A percentile compares a stretch with the other conserved stretches of the same genome.
These are phyloP conservation scores for Neurospora sp. DNA, from an alignment of 2,329 filamentous ascomycete species.

Conservation along the genomic window DNA sequence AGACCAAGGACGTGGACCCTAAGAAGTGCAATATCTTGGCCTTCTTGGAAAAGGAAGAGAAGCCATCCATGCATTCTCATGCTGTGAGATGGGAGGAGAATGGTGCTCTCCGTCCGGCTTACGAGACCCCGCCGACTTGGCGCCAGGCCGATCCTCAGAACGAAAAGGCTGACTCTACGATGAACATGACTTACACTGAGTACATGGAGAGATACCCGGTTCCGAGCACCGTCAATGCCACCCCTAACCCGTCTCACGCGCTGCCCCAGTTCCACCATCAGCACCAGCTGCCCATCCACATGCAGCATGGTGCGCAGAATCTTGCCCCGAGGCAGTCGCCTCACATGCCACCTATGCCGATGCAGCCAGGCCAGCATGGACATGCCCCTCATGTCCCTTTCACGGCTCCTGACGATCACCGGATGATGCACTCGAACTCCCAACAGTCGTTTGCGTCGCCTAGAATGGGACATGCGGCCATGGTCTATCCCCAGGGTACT, in stretches of 20 bases:
- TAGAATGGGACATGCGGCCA: constrained; percentile 59
- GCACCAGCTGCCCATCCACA: constrained; percentile 73
- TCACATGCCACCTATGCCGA: constrained; percentile 68
- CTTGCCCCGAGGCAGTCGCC: constrained; percentile 61
- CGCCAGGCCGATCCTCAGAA: constrained; percentile 58
- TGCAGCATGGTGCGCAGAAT: constrained; percentile 63
- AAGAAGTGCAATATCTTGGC: constrained; percentile 53
- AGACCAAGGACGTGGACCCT: constrained; percentile 61
- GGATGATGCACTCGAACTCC: constrained; percentile 81
- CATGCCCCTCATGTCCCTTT: constrained; percentile 57
- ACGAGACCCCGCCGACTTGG: constrained; percentile 80
- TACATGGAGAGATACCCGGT: constrained; percentile 64
- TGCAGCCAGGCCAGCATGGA: constrained; percentile 63
- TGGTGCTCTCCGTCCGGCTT: constrained; percentile 74
- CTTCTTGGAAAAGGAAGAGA: constrained; percentile 34
- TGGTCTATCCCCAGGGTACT: constrained; percentile 59
- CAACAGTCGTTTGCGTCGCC: constrained; percentile 81
- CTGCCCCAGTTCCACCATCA: constrained; percentile 70
- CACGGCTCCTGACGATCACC: constrained; percentile 70
- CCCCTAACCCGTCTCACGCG: constrained; percentile 59
- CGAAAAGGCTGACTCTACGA: constrained; percentile 58
- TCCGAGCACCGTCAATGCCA: constrained; percentile 48
- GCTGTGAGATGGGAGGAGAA: constrained; percentile 62
- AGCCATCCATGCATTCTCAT: constrained; percentile 36
- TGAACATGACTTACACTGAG: constrained; percentile 61